Percentiles rank a stretch among this genome's conserved stretches.
Evolutionary conservation across 441 rosid species (phyloP).

Genomic region (Cnidoscolus chayamansa): DNA sequence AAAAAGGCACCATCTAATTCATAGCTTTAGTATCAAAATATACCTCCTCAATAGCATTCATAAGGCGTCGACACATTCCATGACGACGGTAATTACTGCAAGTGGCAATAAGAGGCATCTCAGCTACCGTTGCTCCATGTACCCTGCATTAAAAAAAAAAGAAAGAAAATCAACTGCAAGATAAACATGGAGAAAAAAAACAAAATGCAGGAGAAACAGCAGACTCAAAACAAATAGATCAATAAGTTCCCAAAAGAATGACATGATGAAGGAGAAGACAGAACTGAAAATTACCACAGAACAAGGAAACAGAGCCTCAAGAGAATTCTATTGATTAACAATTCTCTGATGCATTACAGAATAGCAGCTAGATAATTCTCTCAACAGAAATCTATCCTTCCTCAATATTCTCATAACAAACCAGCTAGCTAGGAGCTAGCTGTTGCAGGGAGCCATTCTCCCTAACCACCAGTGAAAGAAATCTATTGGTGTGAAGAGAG

Average conservation of each 20-base stretch:
- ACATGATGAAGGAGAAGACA: too few relatives aligned
- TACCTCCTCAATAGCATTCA: slow-evolving; percentile 87
- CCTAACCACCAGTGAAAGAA: too few relatives aligned
- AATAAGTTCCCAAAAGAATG: neutral
- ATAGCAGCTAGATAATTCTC: too few relatives aligned
- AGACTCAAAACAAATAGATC: neutral
- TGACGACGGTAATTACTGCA: slow-evolving; percentile 85
- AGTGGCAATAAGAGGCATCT: slow-evolving; percentile 98
- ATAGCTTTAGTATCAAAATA: slow-evolving; percentile 3
- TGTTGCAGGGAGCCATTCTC: too few relatives aligned
- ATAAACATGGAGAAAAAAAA: neutral
- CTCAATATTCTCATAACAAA: too few relatives aligned
- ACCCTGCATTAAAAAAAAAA: slow-evolving; percentile 42
- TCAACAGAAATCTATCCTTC: too few relatives aligned
- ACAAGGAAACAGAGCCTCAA: too few relatives aligned
- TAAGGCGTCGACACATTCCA: slow-evolving; percentile 88
- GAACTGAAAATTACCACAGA: too few relatives aligned
- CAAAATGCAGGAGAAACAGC: slow-evolving; percentile 1
- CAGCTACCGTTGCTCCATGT: slow-evolving; percentile 81
- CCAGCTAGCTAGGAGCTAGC: too few relatives aligned
- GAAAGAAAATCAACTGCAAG: slow-evolving; percentile 1
- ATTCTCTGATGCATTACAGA: too few relatives aligned
- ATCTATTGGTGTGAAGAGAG: too few relatives aligned
- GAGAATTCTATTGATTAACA: too few relatives aligned
- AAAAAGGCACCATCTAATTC: neutral